Percentiles rank a stretch among this genome's conserved stretches.
phyloP scores from a whole-genome alignment of 169 alveolate genomes.

The Plasmodium coatneyi region DNA sequence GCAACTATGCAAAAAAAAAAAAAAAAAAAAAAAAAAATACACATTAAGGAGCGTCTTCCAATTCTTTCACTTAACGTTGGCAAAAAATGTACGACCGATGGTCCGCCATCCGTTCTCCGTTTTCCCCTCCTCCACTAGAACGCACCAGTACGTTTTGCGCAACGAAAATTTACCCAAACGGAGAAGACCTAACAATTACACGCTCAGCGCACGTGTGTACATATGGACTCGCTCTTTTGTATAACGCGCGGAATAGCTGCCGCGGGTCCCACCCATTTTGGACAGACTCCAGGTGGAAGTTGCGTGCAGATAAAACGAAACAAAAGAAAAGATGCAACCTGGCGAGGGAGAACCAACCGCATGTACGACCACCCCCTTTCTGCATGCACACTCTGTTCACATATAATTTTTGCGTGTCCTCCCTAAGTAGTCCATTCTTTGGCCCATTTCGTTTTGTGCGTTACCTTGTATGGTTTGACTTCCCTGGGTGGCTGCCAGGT shows the following conservation, averaged over 20 bases:
- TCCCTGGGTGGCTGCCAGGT: not conserved
- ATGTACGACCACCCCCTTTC: not conserved
- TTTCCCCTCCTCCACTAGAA: not conserved
- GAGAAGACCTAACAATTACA: not conserved
- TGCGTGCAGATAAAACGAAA: not conserved
- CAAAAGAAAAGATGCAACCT: not conserved
- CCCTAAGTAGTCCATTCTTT: not conserved
- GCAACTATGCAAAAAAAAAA: not conserved
- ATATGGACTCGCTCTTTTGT: not conserved
- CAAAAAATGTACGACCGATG: not conserved
- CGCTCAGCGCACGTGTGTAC: not conserved
- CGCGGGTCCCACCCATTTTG: not conserved
- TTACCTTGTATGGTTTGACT: not conserved
- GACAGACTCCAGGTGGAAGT: not conserved
- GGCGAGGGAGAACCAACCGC: not conserved
- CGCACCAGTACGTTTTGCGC: not conserved
- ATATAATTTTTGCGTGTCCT: not conserved
- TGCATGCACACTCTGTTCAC: not conserved
- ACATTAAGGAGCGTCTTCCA: not conserved
- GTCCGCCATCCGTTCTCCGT: not conserved
- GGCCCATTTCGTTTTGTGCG: not conserved
- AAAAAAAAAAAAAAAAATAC: not conserved
- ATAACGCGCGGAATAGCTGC: too few species aligned
- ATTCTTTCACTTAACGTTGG: not conserved
- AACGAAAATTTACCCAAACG: not conserved